phyloP scores from a whole-genome alignment of 805 yeast genomes.

The Hyphopichia homilentoma region DNA sequence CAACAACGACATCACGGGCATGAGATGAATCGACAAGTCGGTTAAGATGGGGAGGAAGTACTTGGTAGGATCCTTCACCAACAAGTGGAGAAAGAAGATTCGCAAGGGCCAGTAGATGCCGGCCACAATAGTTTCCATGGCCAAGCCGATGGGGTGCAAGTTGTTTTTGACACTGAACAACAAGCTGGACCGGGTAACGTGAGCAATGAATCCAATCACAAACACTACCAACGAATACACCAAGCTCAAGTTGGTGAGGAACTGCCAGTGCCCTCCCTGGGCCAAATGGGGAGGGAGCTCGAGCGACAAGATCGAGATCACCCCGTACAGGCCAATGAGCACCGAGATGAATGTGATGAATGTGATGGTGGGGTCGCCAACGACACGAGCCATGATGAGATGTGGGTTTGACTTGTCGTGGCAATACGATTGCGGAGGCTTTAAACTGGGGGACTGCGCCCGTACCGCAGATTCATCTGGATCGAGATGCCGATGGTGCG shows the following conservation, averaged over 20 bases:
- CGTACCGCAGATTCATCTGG: too few species aligned
- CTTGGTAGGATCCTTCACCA: slow-evolving; percentile 33
- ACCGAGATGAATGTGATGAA: slow-evolving; percentile 21
- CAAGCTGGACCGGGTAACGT: slow-evolving; percentile 16
- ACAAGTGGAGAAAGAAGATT: slow-evolving; percentile 46
- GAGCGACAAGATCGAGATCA: slow-evolving; percentile 12
- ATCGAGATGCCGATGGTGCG: too few species aligned
- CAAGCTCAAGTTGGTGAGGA: slow-evolving; percentile 65
- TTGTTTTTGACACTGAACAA: slow-evolving; percentile 35
- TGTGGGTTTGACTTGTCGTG: too few species aligned
- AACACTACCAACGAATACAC: slow-evolving; percentile 43
- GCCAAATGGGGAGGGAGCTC: slow-evolving; percentile 47
- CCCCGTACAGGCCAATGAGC: slow-evolving; percentile 26
- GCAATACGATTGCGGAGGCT: too few species aligned
- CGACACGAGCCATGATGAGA: slow-evolving; percentile 12
- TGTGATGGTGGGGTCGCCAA: slow-evolving; percentile 28
- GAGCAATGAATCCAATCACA: slow-evolving; percentile 35
- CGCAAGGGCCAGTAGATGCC: slow-evolving; percentile 67
- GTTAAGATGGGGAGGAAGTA: slow-evolving; percentile 43
- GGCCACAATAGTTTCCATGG: slow-evolving; percentile 59
- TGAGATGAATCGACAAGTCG: slow-evolving; percentile 57
- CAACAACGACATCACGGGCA: slow-evolving; percentile 52
- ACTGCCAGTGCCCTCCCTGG: slow-evolving; percentile 67
- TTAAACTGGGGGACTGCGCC: too few species aligned
- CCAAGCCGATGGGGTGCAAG: slow-evolving; percentile 52